Evolutionary conservation across 2,329 filamentous ascomycete species (phyloP), one percentile per base, ranked within the genome.

Genomic region (Anthostomella pinea): DNA sequence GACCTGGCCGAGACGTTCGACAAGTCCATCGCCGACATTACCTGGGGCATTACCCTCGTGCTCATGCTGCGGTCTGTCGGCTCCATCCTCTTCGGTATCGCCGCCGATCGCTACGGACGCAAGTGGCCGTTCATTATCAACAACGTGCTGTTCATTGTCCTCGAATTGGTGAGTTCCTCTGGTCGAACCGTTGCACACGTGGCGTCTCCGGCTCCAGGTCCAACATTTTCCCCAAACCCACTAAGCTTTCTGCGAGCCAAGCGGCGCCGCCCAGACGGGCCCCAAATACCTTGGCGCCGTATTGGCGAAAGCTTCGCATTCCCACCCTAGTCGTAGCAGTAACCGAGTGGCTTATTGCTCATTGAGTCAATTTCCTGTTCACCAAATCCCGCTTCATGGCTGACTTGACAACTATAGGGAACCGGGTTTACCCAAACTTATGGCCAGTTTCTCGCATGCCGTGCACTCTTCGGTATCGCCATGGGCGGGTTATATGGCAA

Each of bases 401-500:
- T 50, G 19, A 47, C 30, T 30, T 33, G 14, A 14, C 20, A 13
- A 35, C 17, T 20, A 1, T 30, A 75, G 69, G 72, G 69, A 11
- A 87, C 85, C 23, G 84, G 83, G 39, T 88, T 86, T 57, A 76
- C 75, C 45, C 59, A 69, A 0, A 88, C 80, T 0, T 87, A 86
- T 52, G 53, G 68, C 31, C 77, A 86, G 48, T 91, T 91, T 55
- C 68, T 93, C 15, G 85, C 81, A 8, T 85, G 86, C 8, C 74
- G 87, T 25, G 79, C 81, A 26, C 66, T 91, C 3, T 91, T 90
- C 54, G 87, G 86, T 29, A 62, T 91, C 27, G 85, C 86, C 51
- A 91, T 91, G 86, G 87, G 87, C 24, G 87, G 86, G 48, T 49
- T 90, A 2, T 81, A 89, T 60, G 87, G 87, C 38, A 88, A 88